Percentiles rank a stretch among this genome's conserved stretches.
Evolutionary conservation across 2,329 filamentous ascomycete species (phyloP).

Genomic region (Fusarium sterilihyphosum): DNA sequence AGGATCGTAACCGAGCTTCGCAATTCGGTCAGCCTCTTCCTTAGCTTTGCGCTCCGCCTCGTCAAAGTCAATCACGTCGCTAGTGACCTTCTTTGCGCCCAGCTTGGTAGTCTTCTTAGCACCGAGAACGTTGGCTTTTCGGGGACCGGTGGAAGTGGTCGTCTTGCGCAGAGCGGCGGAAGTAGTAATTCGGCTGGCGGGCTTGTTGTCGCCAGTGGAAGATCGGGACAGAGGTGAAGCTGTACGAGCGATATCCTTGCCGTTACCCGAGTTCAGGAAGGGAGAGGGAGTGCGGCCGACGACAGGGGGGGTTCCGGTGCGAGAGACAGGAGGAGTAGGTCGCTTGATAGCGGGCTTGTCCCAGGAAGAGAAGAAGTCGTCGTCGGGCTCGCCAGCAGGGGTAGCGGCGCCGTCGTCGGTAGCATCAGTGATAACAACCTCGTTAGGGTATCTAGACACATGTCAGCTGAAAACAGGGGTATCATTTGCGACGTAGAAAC

Average conservation of each 20-base stretch:
- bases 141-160: slow-evolving; percentile 68
- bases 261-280: slow-evolving; percentile 81
- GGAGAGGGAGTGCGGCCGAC: slow-evolving; percentile 87
- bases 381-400: slow-evolving; percentile 84
- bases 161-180: slow-evolving; percentile 87
- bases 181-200: slow-evolving; percentile 77
- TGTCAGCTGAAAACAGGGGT: slow-evolving; percentile 38
- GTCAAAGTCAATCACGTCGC: slow-evolving; percentile 90
- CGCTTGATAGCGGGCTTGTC: slow-evolving; percentile 98
- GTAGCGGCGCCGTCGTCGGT: slow-evolving; percentile 76
- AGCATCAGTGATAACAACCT: slow-evolving; percentile 85
- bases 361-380: slow-evolving; percentile 99
- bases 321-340: slow-evolving; percentile 90
- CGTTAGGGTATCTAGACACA: slow-evolving; percentile 75
- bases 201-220: slow-evolving; percentile 62
- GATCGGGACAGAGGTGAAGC: slow-evolving; percentile 81
- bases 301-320: slow-evolving; percentile 85
- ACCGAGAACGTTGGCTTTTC: slow-evolving; percentile 86
- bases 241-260: slow-evolving; percentile 78
- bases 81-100: slow-evolving; percentile 89
- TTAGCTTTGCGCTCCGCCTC: slow-evolving; percentile 97
- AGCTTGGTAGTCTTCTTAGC: slow-evolving; percentile 86
- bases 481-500: slow-evolving; percentile 46
- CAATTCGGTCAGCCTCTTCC: slow-evolving; percentile 95
- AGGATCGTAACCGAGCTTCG: slow-evolving; percentile 94